phyloP scores from a whole-genome alignment of 768 basidiomycete species.

The Lactifluus subvellereus region DNA sequence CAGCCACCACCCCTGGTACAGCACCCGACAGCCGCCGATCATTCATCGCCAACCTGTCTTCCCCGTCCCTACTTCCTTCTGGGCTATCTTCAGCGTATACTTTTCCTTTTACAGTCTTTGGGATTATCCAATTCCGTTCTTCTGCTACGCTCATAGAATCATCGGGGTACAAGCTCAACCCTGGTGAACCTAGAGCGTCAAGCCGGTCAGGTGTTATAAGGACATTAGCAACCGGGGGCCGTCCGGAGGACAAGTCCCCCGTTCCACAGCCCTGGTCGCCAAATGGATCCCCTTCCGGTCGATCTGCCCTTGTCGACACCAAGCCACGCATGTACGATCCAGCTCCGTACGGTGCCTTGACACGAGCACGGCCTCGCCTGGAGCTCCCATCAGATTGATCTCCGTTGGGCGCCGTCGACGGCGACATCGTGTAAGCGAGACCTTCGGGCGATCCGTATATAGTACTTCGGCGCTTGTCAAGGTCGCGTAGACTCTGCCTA shows the following conservation, averaged over 20 bases:
- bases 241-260: slow-evolving; percentile 27
- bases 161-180: slow-evolving; percentile 63
- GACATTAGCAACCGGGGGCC: slow-evolving; percentile 36
- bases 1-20: background rate
- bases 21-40: background rate
- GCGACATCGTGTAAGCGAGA: slow-evolving; percentile 24
- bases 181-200: slow-evolving; percentile 37
- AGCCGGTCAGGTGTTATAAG: slow-evolving; percentile 33
- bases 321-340: slow-evolving; percentile 50
- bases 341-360: slow-evolving; percentile 62
- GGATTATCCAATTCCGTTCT: slow-evolving; percentile 28
- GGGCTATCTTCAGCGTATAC: no score
- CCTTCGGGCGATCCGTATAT: slow-evolving; percentile 20
- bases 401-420: slow-evolving; percentile 28
- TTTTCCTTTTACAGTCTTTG: slow-evolving; percentile 22
- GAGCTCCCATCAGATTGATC: slow-evolving; percentile 22
- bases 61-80: slow-evolving; percentile 31
- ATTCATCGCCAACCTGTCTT: background rate
- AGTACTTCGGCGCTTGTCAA: slow-evolving; percentile 20
- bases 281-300: slow-evolving; percentile 31
- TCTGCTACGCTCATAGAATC: slow-evolving; percentile 62
- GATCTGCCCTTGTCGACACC: slow-evolving; percentile 34
- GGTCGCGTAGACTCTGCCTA: slow-evolving; percentile 15
- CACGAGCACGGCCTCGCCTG: slow-evolving; percentile 46
- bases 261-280: slow-evolving; percentile 28